These are phyloP conservation scores for Blastomyces percursus DNA, from an alignment of 2,329 filamentous ascomycete genomes.

Conservation along the genomic window DNA sequence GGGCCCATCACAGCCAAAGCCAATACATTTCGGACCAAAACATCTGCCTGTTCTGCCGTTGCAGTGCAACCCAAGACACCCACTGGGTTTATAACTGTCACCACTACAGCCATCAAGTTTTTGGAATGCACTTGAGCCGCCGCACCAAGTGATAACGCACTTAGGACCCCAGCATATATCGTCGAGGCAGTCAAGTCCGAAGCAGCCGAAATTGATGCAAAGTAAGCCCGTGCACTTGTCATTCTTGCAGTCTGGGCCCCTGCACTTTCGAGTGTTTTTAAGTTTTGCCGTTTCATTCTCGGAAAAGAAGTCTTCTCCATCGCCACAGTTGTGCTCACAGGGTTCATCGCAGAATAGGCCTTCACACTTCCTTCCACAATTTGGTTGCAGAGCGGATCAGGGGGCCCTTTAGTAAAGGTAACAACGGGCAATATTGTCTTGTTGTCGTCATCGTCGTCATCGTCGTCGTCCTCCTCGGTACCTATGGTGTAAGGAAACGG, in stretches of 20 bases:
- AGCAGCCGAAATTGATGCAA: not conserved
- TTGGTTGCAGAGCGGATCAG: not conserved
- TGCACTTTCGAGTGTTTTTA: not conserved
- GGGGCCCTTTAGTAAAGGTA: not conserved
- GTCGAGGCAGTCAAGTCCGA: conserved; percentile 1
- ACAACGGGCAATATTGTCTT: not conserved
- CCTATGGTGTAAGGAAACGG: conserved; percentile 9
- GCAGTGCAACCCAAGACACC: not conserved
- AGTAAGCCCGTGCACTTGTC: not conserved
- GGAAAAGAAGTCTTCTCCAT: conserved; percentile 1
- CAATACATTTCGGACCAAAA: not conserved
- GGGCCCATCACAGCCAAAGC: conserved; percentile 3
- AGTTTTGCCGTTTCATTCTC: not conserved
- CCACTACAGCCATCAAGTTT: not conserved
- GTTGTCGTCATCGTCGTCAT: not conserved
- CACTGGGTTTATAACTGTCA: not conserved
- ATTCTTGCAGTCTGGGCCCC: not conserved
- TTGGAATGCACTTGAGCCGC: not conserved
- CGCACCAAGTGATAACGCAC: not conserved
- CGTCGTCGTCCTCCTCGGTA: not conserved
- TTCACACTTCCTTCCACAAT: conserved; percentile 3
- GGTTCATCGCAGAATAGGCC: not conserved
- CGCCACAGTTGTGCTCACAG: conserved; percentile 2
- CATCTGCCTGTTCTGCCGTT: not conserved
- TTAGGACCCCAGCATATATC: not conserved